phyloP scores from a whole-genome alignment of 148 eudicot genomes.

The Hydrangea macrophylla region DNA sequence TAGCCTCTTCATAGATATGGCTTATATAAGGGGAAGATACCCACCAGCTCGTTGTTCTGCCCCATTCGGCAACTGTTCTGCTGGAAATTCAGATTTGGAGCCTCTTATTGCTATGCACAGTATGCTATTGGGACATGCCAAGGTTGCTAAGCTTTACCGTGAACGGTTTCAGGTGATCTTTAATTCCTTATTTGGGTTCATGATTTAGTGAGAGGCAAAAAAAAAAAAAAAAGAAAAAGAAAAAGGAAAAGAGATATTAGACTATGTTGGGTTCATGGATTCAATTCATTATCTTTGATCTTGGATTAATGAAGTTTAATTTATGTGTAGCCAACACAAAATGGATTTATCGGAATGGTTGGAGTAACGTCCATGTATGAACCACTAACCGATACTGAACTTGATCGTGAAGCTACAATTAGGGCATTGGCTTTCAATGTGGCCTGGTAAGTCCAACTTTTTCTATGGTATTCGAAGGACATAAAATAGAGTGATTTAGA shows the following conservation, averaged over 20 bases:
- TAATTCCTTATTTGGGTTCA: too few species aligned
- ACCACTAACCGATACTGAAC: constrained; percentile 38
- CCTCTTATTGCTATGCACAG: constrained; percentile 65
- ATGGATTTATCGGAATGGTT: constrained; percentile 53
- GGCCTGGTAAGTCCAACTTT: constrained; percentile 47
- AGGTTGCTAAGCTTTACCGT: constrained; percentile 55
- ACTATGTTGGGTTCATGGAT: too few species aligned
- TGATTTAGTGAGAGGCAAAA: too few species aligned
- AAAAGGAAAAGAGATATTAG: too few species aligned
- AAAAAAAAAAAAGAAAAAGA: too few species aligned
- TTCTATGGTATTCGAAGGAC: too few species aligned
- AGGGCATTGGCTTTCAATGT: constrained; percentile 48
- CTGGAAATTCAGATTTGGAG: constrained; percentile 66
- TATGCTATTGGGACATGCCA: constrained; percentile 67
- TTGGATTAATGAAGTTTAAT: background rate
- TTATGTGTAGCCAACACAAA: constrained; percentile 45
- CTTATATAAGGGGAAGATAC: constrained; percentile 41
- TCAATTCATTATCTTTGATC: background rate
- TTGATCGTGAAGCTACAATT: constrained; percentile 46
- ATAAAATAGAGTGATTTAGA: too few species aligned
- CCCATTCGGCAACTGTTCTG: constrained; percentile 45
- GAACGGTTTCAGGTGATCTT: constrained; percentile 38
- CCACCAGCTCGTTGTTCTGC: constrained; percentile 77
- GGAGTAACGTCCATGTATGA: constrained; percentile 36
- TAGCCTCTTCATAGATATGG: constrained; percentile 37